Evolutionary conservation across 768 basidiomycete species (phyloP).

Genomic region (Kwoniella bestiolae): DNA sequence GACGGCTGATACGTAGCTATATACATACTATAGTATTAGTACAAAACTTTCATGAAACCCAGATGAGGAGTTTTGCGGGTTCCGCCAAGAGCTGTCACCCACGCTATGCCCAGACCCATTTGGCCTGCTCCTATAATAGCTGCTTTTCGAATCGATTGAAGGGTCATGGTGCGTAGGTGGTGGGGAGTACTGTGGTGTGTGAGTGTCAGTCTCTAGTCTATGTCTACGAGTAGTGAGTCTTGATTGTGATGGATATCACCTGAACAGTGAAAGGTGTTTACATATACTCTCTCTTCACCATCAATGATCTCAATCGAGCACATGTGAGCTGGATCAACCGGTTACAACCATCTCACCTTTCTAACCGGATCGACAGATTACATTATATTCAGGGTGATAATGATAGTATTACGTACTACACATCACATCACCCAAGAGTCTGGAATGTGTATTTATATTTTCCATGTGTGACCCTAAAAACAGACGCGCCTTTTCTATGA

Average conservation of each 20-base stretch:
- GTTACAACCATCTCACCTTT: neutral
- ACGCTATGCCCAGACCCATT: slow-evolving; percentile 85
- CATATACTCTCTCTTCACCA: too few relatives aligned
- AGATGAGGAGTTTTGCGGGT: neutral
- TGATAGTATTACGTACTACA: neutral
- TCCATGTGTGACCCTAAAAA: neutral
- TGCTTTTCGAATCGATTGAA: slow-evolving; percentile 38
- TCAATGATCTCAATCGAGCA: too few relatives aligned
- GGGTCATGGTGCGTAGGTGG: too few relatives aligned
- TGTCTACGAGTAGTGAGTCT: too few relatives aligned
- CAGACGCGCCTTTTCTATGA: neutral
- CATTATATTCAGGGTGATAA: neutral
- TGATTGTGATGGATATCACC: too few relatives aligned
- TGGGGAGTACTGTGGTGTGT: too few relatives aligned
- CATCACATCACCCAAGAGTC: neutral
- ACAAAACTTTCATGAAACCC: neutral
- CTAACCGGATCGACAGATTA: neutral
- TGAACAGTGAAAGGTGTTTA: too few relatives aligned
- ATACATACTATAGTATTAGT: neutral
- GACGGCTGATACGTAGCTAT: slow-evolving; percentile 63
- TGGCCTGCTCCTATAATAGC: slow-evolving; percentile 57
- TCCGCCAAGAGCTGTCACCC: too few relatives aligned
- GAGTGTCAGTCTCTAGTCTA: neutral
- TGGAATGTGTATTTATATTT: neutral
- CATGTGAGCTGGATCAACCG: neutral